phyloP scores from a whole-genome alignment of 2,329 filamentous ascomycete genomes.

The Paraconiothyrium sp. region DNA sequence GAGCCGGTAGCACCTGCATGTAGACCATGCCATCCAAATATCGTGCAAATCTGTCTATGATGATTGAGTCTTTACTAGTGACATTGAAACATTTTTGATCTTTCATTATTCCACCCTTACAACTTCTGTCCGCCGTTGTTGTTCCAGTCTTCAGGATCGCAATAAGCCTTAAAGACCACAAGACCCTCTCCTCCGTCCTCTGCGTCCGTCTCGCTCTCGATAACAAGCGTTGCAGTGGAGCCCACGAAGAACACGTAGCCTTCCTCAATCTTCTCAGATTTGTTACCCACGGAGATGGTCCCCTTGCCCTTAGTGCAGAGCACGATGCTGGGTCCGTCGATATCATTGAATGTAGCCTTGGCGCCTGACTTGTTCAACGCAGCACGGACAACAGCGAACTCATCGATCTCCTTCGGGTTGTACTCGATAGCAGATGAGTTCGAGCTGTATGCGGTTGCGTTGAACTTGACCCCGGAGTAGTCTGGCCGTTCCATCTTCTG shows the following conservation, averaged over 20 bases:
- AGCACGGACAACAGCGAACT: constrained; percentile 89
- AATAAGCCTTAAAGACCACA: constrained; percentile 92
- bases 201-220: constrained; percentile 71
- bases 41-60: neutral
- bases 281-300: constrained; percentile 84
- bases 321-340: constrained; percentile 89
- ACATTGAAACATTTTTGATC: neutral
- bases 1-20: neutral
- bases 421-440: constrained; percentile 79
- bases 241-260: constrained; percentile 73
- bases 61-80: neutral
- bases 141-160: constrained; percentile 61
- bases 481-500: constrained; percentile 90
- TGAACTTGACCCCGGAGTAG: constrained; percentile 86
- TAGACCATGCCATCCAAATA: neutral
- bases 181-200: constrained; percentile 67
- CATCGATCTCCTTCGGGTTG: constrained; percentile 95
- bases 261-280: constrained; percentile 71
- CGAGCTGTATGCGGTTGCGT: constrained; percentile 82
- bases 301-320: constrained; percentile 89
- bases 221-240: constrained; percentile 81
- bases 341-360: constrained; percentile 87
- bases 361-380: constrained; percentile 74
- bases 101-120: constrained; percentile 17
- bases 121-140: constrained; percentile 39